Evolutionary conservation across 371 early-diverging fungal genomes (phyloP).

Genomic region (Mortierella sp.): DNA sequence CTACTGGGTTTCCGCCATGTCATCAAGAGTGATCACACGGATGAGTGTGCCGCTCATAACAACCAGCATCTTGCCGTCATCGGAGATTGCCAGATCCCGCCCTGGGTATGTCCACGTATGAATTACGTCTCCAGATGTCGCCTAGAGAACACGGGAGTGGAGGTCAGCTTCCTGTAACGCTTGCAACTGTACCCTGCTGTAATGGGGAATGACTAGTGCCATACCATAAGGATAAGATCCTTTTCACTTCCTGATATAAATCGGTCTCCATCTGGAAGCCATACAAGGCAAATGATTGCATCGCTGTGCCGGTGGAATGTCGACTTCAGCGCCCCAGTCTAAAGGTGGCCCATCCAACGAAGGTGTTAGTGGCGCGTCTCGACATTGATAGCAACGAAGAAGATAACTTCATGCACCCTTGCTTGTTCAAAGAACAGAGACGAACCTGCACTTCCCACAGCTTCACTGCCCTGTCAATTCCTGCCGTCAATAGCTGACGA

Average conservation of each 20-base stretch:
- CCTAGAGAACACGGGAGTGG: slow-evolving; percentile 1
- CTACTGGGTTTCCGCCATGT: slow-evolving; percentile 66
- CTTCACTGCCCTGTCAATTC: slow-evolving; percentile 79
- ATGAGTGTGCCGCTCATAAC: slow-evolving; percentile 79
- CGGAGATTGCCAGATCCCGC: slow-evolving; percentile 84
- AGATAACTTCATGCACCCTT: no score
- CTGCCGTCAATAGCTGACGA: slow-evolving; percentile 77
- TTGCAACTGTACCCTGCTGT: neutral
- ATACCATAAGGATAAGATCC: slow-evolving; percentile 41
- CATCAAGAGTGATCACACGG: slow-evolving; percentile 74
- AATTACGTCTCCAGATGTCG: slow-evolving; percentile 22
- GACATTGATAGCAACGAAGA: no score
- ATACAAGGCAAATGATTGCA: slow-evolving; percentile 23
- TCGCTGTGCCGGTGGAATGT: slow-evolving; percentile 40
- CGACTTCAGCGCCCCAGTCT: slow-evolving; percentile 25
- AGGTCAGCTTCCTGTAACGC: neutral
- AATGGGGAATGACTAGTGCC: neutral
- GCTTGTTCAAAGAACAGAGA: neutral
- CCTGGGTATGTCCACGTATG: slow-evolving; percentile 76
- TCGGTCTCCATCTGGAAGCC: slow-evolving; percentile 46
- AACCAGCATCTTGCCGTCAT: slow-evolving; percentile 78
- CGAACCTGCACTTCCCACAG: slow-evolving; percentile 87
- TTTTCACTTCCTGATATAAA: slow-evolving; percentile 51
- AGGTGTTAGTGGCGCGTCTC: no score
- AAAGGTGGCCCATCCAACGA: neutral